Conservation (phyloP, 1,284 basidiomycete species). For the Pseudozyma sp. region DNA sequence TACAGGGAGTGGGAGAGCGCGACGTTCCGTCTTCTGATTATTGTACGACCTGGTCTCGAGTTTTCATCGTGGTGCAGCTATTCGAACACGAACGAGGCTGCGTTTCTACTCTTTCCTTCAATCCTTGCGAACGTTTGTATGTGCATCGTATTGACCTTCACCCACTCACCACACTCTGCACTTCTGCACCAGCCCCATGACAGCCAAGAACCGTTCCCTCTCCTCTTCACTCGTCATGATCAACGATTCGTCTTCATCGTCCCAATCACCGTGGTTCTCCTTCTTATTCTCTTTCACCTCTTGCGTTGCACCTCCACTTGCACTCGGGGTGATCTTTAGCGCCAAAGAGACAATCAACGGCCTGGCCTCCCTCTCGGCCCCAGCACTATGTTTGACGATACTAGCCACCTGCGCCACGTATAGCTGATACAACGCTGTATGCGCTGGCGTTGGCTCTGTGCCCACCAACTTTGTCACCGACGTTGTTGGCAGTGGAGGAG, state of each 20-base stretch:
- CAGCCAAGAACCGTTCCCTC: conserved; percentile 75
- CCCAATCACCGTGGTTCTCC: conserved; percentile 9
- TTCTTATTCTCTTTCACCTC: neutral
- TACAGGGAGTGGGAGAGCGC: conserved; percentile 3
- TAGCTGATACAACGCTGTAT: conserved; percentile 80
- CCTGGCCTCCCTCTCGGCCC: conserved; percentile 64
- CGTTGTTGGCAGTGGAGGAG: conserved; percentile 79
- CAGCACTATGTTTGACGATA: conserved; percentile 76
- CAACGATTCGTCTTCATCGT: conserved; percentile 66
- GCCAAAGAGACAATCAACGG: conserved; percentile 46
- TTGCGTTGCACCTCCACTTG: neutral
- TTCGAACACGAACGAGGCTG: too few species aligned
- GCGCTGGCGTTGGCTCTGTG: conserved; percentile 73
- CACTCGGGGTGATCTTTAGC: conserved; percentile 15
- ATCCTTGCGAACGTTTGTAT: too few species aligned
- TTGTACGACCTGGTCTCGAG: neutral
- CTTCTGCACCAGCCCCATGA: conserved; percentile 78
- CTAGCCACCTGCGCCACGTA: conserved; percentile 88
- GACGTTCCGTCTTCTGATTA: conserved; percentile 22
- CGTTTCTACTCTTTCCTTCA: too few species aligned
- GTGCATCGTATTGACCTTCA: too few species aligned
- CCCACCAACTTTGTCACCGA: conserved; percentile 83
- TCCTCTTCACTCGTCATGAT: conserved; percentile 74
- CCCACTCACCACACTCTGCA: conserved; percentile 42
- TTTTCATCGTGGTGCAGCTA: too few species aligned